phyloP scores from a whole-genome alignment of 768 basidiomycete species.

The Cystobasidium tubakii region DNA sequence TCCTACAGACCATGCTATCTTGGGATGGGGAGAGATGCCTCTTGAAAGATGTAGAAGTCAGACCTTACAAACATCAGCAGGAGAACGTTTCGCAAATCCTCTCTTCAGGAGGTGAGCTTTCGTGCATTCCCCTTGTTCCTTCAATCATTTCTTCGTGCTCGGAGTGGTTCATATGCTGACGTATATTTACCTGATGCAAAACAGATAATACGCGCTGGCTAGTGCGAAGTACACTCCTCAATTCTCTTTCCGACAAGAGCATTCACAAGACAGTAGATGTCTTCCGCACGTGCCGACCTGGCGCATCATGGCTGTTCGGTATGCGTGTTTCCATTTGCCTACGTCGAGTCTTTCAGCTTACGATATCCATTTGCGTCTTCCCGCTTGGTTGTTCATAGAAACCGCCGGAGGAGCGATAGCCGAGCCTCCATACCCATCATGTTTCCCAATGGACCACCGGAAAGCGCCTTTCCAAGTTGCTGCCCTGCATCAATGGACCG shows the following conservation, averaged over 20 bases:
- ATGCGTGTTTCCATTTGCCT: neutral
- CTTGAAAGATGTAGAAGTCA: conserved; percentile 83
- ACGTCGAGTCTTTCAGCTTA: neutral
- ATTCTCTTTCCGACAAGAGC: conserved; percentile 76
- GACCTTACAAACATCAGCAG: conserved; percentile 81
- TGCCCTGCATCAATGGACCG: conserved; percentile 34
- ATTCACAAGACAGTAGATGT: conserved; percentile 74
- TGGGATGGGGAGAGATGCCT: conserved; percentile 84
- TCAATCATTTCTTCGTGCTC: too few relatives aligned
- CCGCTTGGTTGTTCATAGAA: conserved; percentile 47
- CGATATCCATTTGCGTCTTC: neutral
- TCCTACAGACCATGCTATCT: conserved; percentile 71
- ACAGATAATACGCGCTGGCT: conserved; percentile 83
- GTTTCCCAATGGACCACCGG: conserved; percentile 27
- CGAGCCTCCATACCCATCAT: conserved; percentile 53
- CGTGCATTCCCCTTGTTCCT: too few relatives aligned
- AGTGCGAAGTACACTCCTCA: conserved; percentile 76
- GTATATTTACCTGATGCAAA: too few relatives aligned
- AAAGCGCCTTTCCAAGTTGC: conserved; percentile 34
- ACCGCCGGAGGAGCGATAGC: conserved; percentile 72
- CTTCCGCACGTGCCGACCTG: conserved; percentile 76
- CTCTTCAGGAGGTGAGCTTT: conserved; percentile 50
- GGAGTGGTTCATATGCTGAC: too few relatives aligned
- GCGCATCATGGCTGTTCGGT: conserved; percentile 82
- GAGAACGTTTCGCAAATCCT: conserved; percentile 85